Conservation (phyloP, 345 rosid species). For the Citrus inodora region DNA sequence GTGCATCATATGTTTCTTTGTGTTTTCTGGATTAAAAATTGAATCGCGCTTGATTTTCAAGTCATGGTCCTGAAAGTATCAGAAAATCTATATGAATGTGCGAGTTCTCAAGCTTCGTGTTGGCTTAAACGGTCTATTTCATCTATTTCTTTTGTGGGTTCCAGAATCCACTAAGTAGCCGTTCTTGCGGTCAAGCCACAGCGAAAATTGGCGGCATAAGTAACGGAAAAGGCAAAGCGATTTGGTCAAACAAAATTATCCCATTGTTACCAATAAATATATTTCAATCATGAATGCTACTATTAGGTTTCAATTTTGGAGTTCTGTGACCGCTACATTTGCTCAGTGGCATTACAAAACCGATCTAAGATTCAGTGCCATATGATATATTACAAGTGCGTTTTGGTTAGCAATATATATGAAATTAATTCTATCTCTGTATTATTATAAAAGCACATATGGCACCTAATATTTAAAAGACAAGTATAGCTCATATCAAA, state of each 20-base stretch:
- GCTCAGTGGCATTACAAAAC: neutral
- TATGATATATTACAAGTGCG: too few relatives aligned
- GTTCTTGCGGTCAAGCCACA: neutral
- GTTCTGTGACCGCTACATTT: neutral
- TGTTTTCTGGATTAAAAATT: neutral
- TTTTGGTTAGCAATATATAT: too few relatives aligned
- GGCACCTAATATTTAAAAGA: too few relatives aligned
- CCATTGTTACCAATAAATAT: neutral
- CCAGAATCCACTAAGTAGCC: slow-evolving; percentile 17
- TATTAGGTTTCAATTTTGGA: neutral
- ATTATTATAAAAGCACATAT: too few relatives aligned
- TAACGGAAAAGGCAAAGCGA: slow-evolving; percentile 24
- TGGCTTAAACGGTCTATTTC: neutral
- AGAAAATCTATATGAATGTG: neutral
- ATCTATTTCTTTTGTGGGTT: neutral
- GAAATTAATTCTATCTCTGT: too few relatives aligned
- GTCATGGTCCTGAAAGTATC: neutral
- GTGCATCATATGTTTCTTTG: neutral
- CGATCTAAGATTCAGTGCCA: too few relatives aligned
- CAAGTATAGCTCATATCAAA: too few relatives aligned
- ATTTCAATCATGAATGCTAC: neutral
- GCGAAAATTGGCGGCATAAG: slow-evolving; percentile 27
- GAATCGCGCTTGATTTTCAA: neutral
- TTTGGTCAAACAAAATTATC: slow-evolving; percentile 9
- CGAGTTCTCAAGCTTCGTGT: neutral